Conservation (phyloP, 1,284 basidiomycete genomes). For the Omphalotus olearius region DNA sequence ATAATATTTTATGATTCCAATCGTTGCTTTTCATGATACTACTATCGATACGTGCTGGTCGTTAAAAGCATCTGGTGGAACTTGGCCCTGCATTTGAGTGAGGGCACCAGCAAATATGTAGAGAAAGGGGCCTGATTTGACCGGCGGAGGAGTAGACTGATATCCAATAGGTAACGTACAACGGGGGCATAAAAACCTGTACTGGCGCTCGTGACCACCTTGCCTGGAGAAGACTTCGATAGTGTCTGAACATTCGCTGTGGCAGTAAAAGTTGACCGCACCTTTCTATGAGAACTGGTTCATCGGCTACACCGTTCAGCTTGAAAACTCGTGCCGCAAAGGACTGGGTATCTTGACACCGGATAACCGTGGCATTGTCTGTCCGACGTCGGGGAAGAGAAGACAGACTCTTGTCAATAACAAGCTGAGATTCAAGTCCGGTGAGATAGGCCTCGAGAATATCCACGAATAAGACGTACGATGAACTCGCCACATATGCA, state of each 20-base stretch:
- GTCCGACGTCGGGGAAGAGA: conserved; percentile 68
- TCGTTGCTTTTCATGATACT: neutral
- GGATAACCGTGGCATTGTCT: conserved; percentile 69
- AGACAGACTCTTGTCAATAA: conserved; percentile 72
- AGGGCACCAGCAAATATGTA: conserved; percentile 73
- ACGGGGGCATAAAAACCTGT: conserved; percentile 69
- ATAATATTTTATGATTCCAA: neutral
- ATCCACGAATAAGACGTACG: conserved; percentile 38
- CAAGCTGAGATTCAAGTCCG: conserved; percentile 48
- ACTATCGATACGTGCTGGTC: neutral
- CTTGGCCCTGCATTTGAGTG: conserved; percentile 74
- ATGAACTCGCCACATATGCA: conserved; percentile 85
- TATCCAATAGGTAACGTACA: conserved; percentile 73
- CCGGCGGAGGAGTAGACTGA: conserved; percentile 66
- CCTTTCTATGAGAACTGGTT: conserved; percentile 72
- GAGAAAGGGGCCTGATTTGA: conserved; percentile 66
- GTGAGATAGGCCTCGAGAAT: neutral
- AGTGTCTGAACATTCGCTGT: neutral
- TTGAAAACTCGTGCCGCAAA: conserved; percentile 72
- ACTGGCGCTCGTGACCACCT: conserved; percentile 71
- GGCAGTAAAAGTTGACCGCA: conserved; percentile 27
- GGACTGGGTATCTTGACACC: conserved; percentile 53
- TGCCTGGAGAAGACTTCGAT: conserved; percentile 34
- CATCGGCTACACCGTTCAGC: conserved; percentile 59
- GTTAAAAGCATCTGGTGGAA: conserved; percentile 73